Percentiles rank a stretch among this genome's conserved stretches.
Conservation (phyloP, 768 basidiomycete species). For the Trametes cubensis region DNA sequence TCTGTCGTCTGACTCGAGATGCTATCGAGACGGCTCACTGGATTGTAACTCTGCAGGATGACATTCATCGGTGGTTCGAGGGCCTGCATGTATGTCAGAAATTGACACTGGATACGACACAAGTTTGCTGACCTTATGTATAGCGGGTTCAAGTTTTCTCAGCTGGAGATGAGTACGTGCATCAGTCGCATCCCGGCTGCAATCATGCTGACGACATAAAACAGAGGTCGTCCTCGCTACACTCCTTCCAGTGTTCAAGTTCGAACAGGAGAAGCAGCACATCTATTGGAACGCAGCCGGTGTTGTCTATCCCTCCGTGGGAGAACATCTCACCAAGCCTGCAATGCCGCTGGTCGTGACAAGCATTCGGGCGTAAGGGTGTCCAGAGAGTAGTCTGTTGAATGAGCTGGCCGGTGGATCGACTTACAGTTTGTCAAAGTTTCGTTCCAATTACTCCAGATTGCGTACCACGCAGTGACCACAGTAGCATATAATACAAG, state of each 20-base stretch:
- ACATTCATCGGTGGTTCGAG: not conserved
- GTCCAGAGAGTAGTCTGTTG: no score
- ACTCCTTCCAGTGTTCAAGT: slow-evolving; percentile 2
- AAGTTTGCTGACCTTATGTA: not conserved
- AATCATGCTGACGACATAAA: not conserved
- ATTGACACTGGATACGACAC: not conserved
- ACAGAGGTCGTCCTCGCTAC: slow-evolving; percentile 13
- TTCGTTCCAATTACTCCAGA: no score
- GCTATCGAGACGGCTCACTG: no score
- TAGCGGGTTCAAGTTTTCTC: slow-evolving; percentile 18
- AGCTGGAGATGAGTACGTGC: slow-evolving; percentile 18
- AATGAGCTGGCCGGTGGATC: no score
- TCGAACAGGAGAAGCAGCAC: slow-evolving; percentile 3
- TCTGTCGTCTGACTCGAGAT: no score
- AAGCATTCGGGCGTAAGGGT: no score
- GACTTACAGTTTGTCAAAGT: no score
- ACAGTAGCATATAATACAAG: not conserved
- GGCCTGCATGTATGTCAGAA: not conserved
- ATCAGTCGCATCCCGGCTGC: not conserved
- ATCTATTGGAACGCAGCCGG: slow-evolving; percentile 16
- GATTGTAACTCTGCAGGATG: not conserved
- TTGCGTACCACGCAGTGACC: no score
- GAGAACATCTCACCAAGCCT: not conserved
- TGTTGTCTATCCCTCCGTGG: slow-evolving; percentile 11
- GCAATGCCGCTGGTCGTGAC: no score